Percentiles rank a stretch among this genome's conserved stretches.
phyloP scores from a whole-genome alignment of 2,329 filamentous ascomycete genomes.

The Hysterium pulicare region DNA sequence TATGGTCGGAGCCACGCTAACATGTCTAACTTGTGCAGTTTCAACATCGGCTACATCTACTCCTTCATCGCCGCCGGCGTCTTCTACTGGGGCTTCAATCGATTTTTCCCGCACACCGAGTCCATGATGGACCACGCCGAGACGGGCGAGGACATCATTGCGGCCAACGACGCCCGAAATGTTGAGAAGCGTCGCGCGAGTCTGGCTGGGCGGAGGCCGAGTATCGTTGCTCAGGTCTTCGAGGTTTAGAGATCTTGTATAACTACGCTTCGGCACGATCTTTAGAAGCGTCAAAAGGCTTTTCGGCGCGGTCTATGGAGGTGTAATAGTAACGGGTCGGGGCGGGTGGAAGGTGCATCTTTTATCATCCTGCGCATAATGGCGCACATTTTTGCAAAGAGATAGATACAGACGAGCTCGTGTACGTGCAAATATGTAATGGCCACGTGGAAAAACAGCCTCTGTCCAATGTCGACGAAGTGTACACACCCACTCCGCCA shows the following conservation, averaged over 20 bases:
- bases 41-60: slow-evolving; percentile 37
- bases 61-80: slow-evolving; percentile 33
- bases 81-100: slow-evolving; percentile 34
- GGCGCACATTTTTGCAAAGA: slow-evolving; percentile 1
- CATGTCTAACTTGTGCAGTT: slow-evolving; percentile 9
- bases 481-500: background rate
- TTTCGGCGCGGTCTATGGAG: slow-evolving; percentile 1
- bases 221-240: slow-evolving; percentile 16
- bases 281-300: background rate
- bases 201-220: slow-evolving; percentile 15
- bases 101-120: slow-evolving; percentile 60
- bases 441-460: background rate
- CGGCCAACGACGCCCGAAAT: slow-evolving; percentile 31
- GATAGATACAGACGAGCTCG: background rate
- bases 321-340: background rate
- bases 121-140: slow-evolving; percentile 79
- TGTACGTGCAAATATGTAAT: slow-evolving; percentile 2
- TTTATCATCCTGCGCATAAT: background rate
- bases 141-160: slow-evolving; percentile 58
- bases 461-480: background rate
- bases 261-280: background rate
- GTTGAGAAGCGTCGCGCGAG: slow-evolving; percentile 15
- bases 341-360: background rate
- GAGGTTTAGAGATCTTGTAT: slow-evolving; percentile 12
- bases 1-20: slow-evolving; percentile 4